These are phyloP conservation scores for Antrodiella citrinella DNA, from an alignment of 768 basidiomycete genomes.

Conservation along the genomic window DNA sequence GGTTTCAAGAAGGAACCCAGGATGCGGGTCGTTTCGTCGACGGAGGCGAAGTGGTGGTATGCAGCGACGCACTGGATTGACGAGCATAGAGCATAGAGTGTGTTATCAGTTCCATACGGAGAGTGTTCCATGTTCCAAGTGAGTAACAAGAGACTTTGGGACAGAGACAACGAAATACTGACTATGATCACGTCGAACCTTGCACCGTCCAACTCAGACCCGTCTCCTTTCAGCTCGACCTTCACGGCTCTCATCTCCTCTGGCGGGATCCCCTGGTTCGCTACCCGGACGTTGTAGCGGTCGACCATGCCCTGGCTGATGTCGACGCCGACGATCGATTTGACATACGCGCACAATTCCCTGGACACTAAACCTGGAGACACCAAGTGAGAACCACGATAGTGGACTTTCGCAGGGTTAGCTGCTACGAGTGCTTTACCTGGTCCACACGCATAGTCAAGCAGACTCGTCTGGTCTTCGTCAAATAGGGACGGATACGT, in stretches of 20 bases:
- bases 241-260: constrained; percentile 65
- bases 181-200: constrained; percentile 70
- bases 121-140: no score
- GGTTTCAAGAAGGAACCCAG: constrained; percentile 56
- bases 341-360: constrained; percentile 50
- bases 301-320: constrained; percentile 68
- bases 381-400: not conserved
- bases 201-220: constrained; percentile 39
- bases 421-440: constrained; percentile 42
- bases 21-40: constrained; percentile 39
- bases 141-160: not conserved
- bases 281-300: constrained; percentile 48
- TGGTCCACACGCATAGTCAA: constrained; percentile 75
- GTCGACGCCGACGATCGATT: constrained; percentile 64
- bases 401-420: not conserved
- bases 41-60: constrained; percentile 55
- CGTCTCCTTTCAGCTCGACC: constrained; percentile 38
- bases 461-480: constrained; percentile 43
- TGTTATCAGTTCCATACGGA: not conserved
- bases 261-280: constrained; percentile 50
- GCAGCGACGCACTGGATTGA: constrained; percentile 48
- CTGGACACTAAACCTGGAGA: constrained; percentile 59
- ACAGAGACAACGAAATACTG: constrained; percentile 19
- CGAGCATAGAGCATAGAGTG: no score
- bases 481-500: constrained; percentile 32